These are phyloP conservation scores for Globisporangium iwayamae DNA, from an alignment of 352 stramenopile genomes.

Conservation along the genomic window DNA sequence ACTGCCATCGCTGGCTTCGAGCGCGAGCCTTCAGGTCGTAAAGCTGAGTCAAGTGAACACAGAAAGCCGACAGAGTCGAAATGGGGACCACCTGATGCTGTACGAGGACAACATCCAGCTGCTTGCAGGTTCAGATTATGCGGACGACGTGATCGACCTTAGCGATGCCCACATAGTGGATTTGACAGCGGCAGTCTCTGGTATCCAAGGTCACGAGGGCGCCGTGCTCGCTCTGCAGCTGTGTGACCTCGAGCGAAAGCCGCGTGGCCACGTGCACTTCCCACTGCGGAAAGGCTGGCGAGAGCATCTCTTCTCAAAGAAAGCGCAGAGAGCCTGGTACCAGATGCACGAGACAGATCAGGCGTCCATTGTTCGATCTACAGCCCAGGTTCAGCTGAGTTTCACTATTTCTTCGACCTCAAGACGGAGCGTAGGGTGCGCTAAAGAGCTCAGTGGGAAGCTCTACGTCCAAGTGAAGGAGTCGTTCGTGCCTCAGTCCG, in stretches of 20 bases:
- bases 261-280: constrained; percentile 24
- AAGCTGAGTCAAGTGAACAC: background rate
- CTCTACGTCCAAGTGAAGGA: constrained; percentile 8
- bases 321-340: constrained; percentile 5
- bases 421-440: background rate
- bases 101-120: constrained; percentile 3
- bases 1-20: constrained; percentile 1
- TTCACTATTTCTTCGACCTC: constrained; percentile 6
- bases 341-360: background rate
- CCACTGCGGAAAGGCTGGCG: constrained; percentile 31
- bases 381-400: constrained; percentile 11
- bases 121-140: background rate
- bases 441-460: background rate
- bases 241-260: constrained; percentile 18
- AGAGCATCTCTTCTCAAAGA: constrained; percentile 6
- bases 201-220: constrained; percentile 1
- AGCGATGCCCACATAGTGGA: constrained; percentile 15
- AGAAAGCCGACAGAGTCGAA: background rate
- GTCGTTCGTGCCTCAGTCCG: background rate
- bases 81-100: background rate
- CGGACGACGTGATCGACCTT: constrained; percentile 12
- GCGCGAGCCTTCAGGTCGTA: background rate
- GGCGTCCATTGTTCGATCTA: background rate
- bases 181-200: constrained; percentile 16
- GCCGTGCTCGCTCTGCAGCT: constrained; percentile 24